Percentiles rank a stretch among this genome's conserved stretches.
Conservation (phyloP, 495 filamentous ascomycete species). For the Podospora sp. region DNA sequence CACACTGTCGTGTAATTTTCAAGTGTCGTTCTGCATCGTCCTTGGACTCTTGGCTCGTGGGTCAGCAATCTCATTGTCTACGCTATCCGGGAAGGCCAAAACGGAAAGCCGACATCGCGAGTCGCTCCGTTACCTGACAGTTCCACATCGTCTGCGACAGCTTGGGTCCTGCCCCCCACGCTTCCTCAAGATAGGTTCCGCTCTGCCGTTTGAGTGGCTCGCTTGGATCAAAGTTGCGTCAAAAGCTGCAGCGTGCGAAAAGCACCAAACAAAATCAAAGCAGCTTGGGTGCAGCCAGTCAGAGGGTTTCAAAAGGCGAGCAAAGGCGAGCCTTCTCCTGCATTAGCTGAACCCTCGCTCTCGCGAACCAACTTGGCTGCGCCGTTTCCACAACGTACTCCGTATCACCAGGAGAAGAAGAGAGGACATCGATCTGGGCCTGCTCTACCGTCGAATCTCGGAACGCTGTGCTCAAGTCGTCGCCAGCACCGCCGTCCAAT, state of each 20-base stretch:
- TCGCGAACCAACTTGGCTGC: not conserved
- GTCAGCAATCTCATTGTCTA: not conserved
- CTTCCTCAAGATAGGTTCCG: slow-evolving; percentile 10
- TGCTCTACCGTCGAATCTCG: not conserved
- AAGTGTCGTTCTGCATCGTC: not conserved
- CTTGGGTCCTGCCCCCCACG: slow-evolving; percentile 18
- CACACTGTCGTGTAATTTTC: not conserved
- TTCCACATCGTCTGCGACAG: slow-evolving; percentile 9
- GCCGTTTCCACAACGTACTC: not conserved
- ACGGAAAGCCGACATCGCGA: not conserved
- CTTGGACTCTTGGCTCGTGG: not conserved
- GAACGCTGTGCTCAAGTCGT: not conserved
- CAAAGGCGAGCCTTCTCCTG: too few relatives aligned
- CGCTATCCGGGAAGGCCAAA: not conserved
- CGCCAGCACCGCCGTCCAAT: not conserved
- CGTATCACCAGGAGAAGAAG: not conserved
- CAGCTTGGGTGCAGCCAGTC: not conserved
- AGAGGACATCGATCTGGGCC: not conserved
- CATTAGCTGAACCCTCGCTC: not conserved
- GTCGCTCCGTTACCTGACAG: not conserved
- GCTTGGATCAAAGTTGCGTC: slow-evolving; percentile 11
- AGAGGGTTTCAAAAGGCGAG: not conserved
- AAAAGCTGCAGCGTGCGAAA: not conserved
- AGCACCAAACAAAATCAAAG: not conserved
- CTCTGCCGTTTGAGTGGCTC: slow-evolving; percentile 18